Percentiles rank a stretch among this genome's conserved stretches.
phyloP scores from a whole-genome alignment of 108 stramenopile genomes.

The Cyclotella cryptica region DNA sequence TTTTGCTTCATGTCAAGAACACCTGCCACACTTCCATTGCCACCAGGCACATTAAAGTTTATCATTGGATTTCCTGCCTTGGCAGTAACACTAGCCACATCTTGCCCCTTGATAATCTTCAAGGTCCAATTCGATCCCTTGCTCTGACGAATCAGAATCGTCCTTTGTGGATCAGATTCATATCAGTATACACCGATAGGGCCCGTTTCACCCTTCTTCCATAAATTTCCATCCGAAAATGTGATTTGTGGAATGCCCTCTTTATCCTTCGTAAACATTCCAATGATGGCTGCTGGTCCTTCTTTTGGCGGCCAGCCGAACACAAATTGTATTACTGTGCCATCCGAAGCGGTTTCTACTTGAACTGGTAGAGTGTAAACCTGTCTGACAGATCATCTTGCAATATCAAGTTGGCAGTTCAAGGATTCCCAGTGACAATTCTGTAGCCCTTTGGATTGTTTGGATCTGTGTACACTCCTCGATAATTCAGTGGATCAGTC shows the following conservation, averaged over 20 bases:
- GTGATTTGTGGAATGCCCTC: not conserved
- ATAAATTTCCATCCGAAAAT: not conserved
- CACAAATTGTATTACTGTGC: not conserved
- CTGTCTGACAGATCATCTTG: slow-evolving; percentile 17
- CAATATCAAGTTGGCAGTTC: slow-evolving; percentile 27
- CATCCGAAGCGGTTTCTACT: not conserved
- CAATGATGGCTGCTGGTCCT: not conserved
- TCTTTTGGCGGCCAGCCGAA: not conserved
- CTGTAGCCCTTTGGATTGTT: slow-evolving; percentile 37
- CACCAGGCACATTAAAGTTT: slow-evolving; percentile 1
- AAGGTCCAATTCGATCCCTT: not conserved
- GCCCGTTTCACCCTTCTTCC: slow-evolving; percentile 19
- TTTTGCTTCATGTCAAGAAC: slow-evolving; percentile 22
- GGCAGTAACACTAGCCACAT: not conserved
- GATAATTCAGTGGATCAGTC: slow-evolving; percentile 1
- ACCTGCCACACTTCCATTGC: slow-evolving; percentile 19
- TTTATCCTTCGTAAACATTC: slow-evolving; percentile 19
- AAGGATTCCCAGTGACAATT: slow-evolving; percentile 16
- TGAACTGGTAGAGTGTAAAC: not conserved
- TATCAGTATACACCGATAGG: slow-evolving; percentile 7
- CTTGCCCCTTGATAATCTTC: not conserved
- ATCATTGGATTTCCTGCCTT: slow-evolving; percentile 13
- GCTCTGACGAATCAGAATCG: not conserved
- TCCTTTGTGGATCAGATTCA: not conserved
- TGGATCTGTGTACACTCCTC: slow-evolving; percentile 37